Evolutionary conservation across 768 basidiomycete species (phyloP).

Genomic region (Russula brevipes): DNA sequence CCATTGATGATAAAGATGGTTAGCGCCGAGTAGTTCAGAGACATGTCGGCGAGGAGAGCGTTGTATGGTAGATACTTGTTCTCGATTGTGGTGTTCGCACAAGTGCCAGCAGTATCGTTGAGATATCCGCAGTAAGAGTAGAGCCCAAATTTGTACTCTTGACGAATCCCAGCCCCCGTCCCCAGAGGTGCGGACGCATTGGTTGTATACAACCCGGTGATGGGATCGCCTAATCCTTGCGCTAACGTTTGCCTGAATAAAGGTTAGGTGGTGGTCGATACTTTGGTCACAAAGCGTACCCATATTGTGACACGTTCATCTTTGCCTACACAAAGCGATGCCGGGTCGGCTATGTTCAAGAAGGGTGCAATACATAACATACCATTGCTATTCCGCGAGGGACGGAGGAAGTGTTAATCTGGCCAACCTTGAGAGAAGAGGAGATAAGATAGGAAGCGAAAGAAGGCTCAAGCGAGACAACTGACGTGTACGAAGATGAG

Average conservation of each 20-base stretch:
- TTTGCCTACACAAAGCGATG: constrained; percentile 42
- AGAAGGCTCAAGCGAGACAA: constrained; percentile 23
- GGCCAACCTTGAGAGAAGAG: constrained; percentile 55
- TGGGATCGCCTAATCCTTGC: constrained; percentile 41
- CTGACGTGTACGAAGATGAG: constrained; percentile 80
- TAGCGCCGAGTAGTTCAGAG: constrained; percentile 51
- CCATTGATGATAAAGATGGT: constrained; percentile 49
- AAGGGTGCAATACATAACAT: constrained; percentile 25
- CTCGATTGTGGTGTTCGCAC: constrained; percentile 57
- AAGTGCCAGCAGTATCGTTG: constrained; percentile 52
- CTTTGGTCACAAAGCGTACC: constrained; percentile 40
- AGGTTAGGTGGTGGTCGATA: constrained; percentile 11
- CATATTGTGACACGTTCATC: constrained; percentile 66
- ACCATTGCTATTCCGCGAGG: constrained; percentile 74
- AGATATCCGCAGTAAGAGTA: constrained; percentile 77
- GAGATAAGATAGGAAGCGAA: constrained; percentile 28
- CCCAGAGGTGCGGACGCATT: constrained; percentile 61
- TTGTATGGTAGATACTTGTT: constrained; percentile 60
- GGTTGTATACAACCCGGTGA: constrained; percentile 58
- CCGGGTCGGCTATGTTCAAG: constrained; percentile 22
- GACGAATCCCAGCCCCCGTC: constrained; percentile 53
- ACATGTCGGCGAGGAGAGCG: constrained; percentile 63
- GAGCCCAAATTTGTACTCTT: constrained; percentile 72
- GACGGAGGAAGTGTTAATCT: constrained; percentile 72
- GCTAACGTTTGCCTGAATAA: constrained; percentile 46